Conservation (phyloP, 1,284 basidiomycete species). For the Pseudozyma pruni region DNA sequence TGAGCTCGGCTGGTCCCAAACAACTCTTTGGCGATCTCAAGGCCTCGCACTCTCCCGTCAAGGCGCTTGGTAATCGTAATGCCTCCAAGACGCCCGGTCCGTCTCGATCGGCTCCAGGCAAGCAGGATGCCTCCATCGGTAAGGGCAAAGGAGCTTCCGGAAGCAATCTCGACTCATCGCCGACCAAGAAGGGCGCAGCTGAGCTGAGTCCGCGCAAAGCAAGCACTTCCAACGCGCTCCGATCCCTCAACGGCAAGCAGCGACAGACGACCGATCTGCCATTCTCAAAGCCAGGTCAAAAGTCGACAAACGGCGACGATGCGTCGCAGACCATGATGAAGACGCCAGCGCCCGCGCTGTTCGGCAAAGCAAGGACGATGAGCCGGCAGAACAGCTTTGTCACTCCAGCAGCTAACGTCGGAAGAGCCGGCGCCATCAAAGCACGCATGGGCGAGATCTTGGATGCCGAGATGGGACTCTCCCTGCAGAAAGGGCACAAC, state of each 20-base stretch:
- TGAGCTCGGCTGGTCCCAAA: constrained; percentile 19
- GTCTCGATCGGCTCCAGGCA: constrained; percentile 11
- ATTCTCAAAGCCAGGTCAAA: constrained; percentile 30
- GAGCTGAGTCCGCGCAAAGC: constrained; percentile 42
- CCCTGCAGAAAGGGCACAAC: constrained; percentile 29
- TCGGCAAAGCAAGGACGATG: constrained; percentile 22
- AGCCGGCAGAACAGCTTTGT: constrained; percentile 49
- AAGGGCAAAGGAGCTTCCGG: constrained; percentile 19
- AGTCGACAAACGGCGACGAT: constrained; percentile 10
- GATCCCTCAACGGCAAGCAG: constrained; percentile 45
- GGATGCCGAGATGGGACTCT: constrained; percentile 49
- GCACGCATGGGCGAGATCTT: constrained; percentile 57
- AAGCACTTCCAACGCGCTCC: constrained; percentile 22
- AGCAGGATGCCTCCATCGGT: constrained; percentile 16
- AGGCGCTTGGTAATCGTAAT: constrained; percentile 38
- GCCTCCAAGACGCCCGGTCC: constrained; percentile 37
- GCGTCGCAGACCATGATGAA: constrained; percentile 13
- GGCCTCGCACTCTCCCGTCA: constrained; percentile 36
- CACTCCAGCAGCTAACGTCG: constrained; percentile 60
- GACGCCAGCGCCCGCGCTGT: constrained; percentile 36
- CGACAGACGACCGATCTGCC: constrained; percentile 23
- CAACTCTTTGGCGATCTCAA: constrained; percentile 44
- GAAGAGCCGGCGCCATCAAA: constrained; percentile 59
- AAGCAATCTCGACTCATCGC: constrained; percentile 11
- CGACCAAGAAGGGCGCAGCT: constrained; percentile 20